phyloP scores from a whole-genome alignment of 805 yeast genomes.

The Jamesozyma hellenica region DNA sequence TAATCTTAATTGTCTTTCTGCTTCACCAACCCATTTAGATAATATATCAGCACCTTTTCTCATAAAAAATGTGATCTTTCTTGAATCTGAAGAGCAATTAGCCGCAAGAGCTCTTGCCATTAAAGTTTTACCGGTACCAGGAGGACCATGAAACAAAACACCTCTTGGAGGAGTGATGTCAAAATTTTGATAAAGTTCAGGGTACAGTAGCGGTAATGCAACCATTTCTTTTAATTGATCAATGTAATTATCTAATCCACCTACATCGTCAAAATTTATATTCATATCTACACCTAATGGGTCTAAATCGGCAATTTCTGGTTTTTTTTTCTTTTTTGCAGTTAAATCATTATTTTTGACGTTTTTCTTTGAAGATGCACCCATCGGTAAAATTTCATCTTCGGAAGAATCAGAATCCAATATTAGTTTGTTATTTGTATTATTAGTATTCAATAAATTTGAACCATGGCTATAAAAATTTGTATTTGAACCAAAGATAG shows the following conservation, averaged over 20 bases:
- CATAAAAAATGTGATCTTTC: constrained; percentile 93
- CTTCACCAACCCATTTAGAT: constrained; percentile 99
- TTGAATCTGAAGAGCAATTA: constrained; percentile 73
- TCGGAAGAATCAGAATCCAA: constrained; percentile 54
- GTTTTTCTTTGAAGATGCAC: constrained; percentile 31
- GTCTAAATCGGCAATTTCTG: constrained; percentile 75
- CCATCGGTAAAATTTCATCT: constrained; percentile 45
- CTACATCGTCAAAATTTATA: constrained; percentile 75
- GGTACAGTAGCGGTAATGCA: constrained; percentile 81
- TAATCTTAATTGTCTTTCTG: constrained; percentile 84
- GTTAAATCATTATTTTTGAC: constrained; percentile 24
- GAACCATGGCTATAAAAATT: constrained; percentile 22
- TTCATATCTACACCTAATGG: constrained; percentile 86
- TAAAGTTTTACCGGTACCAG: constrained; percentile 96
- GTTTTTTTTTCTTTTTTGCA: constrained; percentile 35
- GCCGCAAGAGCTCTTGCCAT: constrained; percentile 98
- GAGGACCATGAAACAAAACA: constrained; percentile 96
- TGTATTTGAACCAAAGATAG: constrained; percentile 67
- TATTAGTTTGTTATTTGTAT: constrained; percentile 22
- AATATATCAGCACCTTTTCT: constrained; percentile 95
- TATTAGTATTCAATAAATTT: not conserved
- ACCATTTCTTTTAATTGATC: constrained; percentile 95
- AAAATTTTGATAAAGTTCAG: constrained; percentile 84
- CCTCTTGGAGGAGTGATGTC: constrained; percentile 95
- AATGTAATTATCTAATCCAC: constrained; percentile 86